Conservation (phyloP, 371 early-diverging fungal genomes). For the Basidiobolus meristosporus region DNA sequence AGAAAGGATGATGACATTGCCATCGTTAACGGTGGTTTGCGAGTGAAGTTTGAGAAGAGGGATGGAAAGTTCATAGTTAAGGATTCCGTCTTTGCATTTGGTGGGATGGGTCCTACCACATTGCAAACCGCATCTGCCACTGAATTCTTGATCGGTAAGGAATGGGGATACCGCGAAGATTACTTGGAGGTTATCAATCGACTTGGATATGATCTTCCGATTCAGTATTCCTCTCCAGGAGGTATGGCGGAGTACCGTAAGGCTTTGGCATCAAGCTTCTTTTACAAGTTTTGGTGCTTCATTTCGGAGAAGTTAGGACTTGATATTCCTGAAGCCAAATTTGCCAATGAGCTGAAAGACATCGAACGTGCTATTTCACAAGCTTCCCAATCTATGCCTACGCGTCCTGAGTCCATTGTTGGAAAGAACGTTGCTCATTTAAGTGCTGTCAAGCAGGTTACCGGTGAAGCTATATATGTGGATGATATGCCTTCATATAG, state of each 20-base stretch:
- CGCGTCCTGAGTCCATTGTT: constrained; percentile 11
- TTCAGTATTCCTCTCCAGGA: constrained; percentile 39
- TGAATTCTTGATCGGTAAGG: constrained; percentile 12
- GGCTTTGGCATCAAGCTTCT: constrained; percentile 37
- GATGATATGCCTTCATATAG: constrained; percentile 49
- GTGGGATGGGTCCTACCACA: constrained; percentile 51
- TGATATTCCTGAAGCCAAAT: constrained; percentile 9
- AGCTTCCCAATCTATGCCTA: constrained; percentile 15
- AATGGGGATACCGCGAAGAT: constrained; percentile 21
- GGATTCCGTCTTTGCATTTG: constrained; percentile 38
- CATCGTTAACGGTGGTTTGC: constrained; percentile 49
- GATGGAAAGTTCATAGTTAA: constrained; percentile 6
- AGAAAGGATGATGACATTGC: constrained; percentile 66
- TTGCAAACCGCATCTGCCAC: constrained; percentile 19
- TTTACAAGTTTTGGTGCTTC: constrained; percentile 44
- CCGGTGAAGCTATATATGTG: constrained; percentile 56
- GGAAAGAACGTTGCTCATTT: constrained; percentile 43
- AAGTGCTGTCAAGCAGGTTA: constrained; percentile 55
- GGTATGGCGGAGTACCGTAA: constrained; percentile 59
- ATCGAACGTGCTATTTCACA: constrained; percentile 18
- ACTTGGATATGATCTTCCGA: background rate
- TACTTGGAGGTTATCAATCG: constrained; percentile 7
- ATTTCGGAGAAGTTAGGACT: constrained; percentile 13
- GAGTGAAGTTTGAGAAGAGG: constrained; percentile 17
- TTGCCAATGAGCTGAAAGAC: constrained; percentile 11